A percentile compares a stretch with the other conserved stretches of the same genome.
These are phyloP conservation scores for Avena eriantha DNA, from an alignment of 176 grass and related monocot species.

Conservation along the genomic window DNA sequence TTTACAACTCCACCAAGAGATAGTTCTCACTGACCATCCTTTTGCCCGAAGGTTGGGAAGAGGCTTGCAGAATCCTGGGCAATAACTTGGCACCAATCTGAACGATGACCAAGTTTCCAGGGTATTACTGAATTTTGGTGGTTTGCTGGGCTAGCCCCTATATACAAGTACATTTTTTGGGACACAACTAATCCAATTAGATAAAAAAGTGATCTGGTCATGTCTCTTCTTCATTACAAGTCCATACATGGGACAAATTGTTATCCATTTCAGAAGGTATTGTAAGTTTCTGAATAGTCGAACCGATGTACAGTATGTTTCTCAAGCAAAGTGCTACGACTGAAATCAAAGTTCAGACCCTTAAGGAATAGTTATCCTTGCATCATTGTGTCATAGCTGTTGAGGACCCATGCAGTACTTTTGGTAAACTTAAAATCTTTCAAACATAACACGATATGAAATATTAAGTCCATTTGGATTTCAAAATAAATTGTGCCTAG, in stretches of 20 bases:
- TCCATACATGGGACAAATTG: background rate
- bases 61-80: background rate
- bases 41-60: background rate
- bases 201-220: background rate
- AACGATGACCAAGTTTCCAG: background rate
- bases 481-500: background rate
- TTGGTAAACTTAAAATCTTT: background rate
- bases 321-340: constrained; percentile 4
- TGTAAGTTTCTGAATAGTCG: background rate
- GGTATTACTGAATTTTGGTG: background rate
- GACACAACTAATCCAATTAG: background rate
- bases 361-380: background rate
- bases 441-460: background rate
- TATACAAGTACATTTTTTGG: constrained; percentile 8
- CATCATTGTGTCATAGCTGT: constrained; percentile 11
- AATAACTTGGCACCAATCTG: background rate
- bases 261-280: background rate
- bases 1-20: background rate
- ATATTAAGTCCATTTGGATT: background rate
- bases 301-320: background rate
- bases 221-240: background rate
- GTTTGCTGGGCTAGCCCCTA: background rate
- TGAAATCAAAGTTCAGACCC: background rate
- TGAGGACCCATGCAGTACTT: background rate
- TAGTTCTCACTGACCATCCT: background rate